Evolutionary conservation across 352 stramenopile species (phyloP), one percentile per base, ranked within the genome.

Genomic region (Pythium inflatum): DNA sequence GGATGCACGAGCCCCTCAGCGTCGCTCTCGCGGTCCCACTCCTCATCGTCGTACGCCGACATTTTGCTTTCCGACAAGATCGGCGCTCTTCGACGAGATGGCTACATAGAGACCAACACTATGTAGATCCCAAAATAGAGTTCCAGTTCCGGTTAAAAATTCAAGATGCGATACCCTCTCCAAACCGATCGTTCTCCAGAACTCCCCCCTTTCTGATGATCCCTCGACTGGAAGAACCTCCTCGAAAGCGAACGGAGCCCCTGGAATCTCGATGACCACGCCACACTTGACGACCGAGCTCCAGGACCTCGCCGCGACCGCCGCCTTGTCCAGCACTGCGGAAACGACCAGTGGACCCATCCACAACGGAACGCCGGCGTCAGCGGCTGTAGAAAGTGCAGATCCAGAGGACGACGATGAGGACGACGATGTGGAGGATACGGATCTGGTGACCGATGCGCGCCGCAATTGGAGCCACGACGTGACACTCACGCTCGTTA

Each of bases 401-500:
- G 34, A 41, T 8, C 34, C 22, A 20, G 46, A 54, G 24, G 33
- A 49, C 53, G 22, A 45, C 1, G 34, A 49, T 14, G 31, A 49
- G 5, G 53, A 34, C 5, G 45, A 36, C 31, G 9, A 58, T n/a
- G 50, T 43, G 7, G 56, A 72, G 12, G 75, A 85, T 9, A 71
- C 84, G 41, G 78, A 86, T 46, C 50, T 50, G 22, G 56, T 83
- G 48, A 76, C 66, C 2, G 82, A 90, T 43, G 77, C 28, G 43
- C 73, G 74, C 13, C 80, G 82, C 71, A 89, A 84, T 58, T 91
- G 83, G 83, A 81, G 71, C 45, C 30, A 77, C 0, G 76, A 78
- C 28, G 76, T 89, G 54, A 72, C 86, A 61, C 76, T 89, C 62
- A 67, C 79, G 68, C 78, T 91, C 18, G 81, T 81, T 53, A 71